These are phyloP conservation scores for Elongisporangium senticosum DNA, from an alignment of 352 stramenopile species.

Conservation along the genomic window DNA sequence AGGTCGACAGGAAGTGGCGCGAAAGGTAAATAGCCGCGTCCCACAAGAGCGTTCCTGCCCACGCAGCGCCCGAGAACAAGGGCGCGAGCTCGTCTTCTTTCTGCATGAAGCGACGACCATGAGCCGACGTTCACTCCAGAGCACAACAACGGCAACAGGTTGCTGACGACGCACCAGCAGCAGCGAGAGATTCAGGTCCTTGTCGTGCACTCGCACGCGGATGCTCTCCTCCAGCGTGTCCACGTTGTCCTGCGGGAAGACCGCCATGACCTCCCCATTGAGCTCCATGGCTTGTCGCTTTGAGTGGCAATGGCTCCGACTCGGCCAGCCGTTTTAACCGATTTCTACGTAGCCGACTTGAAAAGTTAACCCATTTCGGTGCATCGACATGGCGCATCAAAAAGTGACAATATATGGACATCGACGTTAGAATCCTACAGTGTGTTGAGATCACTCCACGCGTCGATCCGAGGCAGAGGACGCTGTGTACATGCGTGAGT, in stretches of 20 bases:
- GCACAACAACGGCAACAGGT: neutral
- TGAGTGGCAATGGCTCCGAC: neutral
- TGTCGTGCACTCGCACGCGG: slow-evolving; percentile 43
- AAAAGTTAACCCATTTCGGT: neutral
- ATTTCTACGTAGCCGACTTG: neutral
- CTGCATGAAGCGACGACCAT: slow-evolving; percentile 13
- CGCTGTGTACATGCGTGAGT: slow-evolving; percentile 50
- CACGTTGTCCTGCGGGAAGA: slow-evolving; percentile 51
- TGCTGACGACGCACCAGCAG: slow-evolving; percentile 36
- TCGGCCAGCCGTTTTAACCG: neutral
- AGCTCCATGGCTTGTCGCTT: neutral
- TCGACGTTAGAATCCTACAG: neutral
- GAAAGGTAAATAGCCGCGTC: slow-evolving; percentile 71
- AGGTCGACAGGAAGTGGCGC: slow-evolving; percentile 45
- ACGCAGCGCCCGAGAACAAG: slow-evolving; percentile 90
- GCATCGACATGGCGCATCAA: neutral
- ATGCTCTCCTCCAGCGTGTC: slow-evolving; percentile 51
- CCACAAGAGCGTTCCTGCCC: slow-evolving; percentile 91
- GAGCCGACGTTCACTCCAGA: slow-evolving; percentile 8
- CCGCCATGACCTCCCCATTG: slow-evolving; percentile 18
- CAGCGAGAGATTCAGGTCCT: slow-evolving; percentile 54
- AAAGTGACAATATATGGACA: neutral
- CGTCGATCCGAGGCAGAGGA: neutral
- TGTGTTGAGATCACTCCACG: neutral
- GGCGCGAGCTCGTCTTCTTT: slow-evolving; percentile 87